Percentiles rank a stretch among this genome's conserved stretches.
Evolutionary conservation across 2,329 filamentous ascomycete species (phyloP).

Genomic region (Paraconiothyrium brasiliense): DNA sequence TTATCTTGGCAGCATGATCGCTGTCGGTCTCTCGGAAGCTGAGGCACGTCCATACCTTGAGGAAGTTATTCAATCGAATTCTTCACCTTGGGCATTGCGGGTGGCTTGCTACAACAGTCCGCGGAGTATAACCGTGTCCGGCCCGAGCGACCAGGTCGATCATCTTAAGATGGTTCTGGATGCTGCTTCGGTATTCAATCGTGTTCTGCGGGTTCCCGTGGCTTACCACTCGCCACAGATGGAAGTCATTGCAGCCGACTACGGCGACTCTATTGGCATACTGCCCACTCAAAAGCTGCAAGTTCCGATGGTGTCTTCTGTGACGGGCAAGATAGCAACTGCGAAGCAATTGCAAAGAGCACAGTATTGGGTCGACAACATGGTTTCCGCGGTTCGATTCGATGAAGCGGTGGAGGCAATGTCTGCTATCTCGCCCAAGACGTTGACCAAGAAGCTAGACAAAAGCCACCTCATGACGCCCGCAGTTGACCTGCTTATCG

Average conservation of each 20-base stretch:
- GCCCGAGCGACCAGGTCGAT: constrained; percentile 49
- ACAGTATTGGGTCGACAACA: constrained; percentile 51
- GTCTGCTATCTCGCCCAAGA: background rate
- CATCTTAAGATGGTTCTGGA: constrained; percentile 44
- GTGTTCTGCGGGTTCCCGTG: constrained; percentile 51
- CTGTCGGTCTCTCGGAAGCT: constrained; percentile 7
- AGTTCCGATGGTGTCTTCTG: constrained; percentile 18
- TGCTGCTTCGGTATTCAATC: constrained; percentile 48
- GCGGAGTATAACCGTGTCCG: constrained; percentile 54
- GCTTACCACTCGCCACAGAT: constrained; percentile 59
- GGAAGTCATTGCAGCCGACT: constrained; percentile 21
- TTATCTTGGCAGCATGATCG: constrained; percentile 13
- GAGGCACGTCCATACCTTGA: constrained; percentile 2
- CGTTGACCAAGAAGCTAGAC: background rate
- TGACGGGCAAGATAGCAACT: constrained; percentile 15
- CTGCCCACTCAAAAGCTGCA: background rate
- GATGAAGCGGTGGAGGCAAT: constrained; percentile 17
- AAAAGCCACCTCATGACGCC: background rate
- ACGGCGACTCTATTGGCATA: background rate
- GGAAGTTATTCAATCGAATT: background rate
- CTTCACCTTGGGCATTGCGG: background rate
- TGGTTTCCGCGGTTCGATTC: constrained; percentile 49
- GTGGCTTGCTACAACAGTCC: constrained; percentile 49
- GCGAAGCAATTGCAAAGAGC: background rate
- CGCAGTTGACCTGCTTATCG: background rate